Base-by-base conservation (phyloP, 805 yeast species). In the Starmerella stigmatis region DNA sequence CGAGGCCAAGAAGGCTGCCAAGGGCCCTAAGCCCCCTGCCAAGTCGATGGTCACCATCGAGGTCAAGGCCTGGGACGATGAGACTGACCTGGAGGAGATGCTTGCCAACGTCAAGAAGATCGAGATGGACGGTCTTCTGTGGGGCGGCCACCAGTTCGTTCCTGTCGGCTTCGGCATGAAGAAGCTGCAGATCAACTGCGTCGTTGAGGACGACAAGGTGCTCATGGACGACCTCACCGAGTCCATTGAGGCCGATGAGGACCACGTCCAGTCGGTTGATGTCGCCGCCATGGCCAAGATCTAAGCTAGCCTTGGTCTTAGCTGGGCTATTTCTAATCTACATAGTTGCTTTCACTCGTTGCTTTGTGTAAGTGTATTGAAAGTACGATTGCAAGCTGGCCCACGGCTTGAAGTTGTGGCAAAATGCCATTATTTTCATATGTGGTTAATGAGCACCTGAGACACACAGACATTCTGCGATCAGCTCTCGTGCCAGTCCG, bases 11-110 rank as follows among this genome's bases (percentile, higher is more conserved):
- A 92, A 92, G 81, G 95, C 95, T 59, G 80, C 89, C 60, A 83
- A 83, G 75, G 94, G 94, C 67, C 86, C 97, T 63, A 86, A 86
- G 79, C 86, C 97, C 64, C 96, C 95, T 71, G 96, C 98, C 66
- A 92, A 92, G 78, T 85, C 96, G 52, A 73, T 86, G 59, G 95
- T 92, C 64, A 89, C 99, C 64, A 66, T 92, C 62, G 98, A 92
- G 62, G 94, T 92, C 62, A 92, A 92, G 81, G 97, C 96, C 74
- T 92, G 99, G 99, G 98, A 92, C 72, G 98, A 92, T 65, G 97
- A 92, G 78, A 92, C 99, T 60, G 81, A 89, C 67, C 76, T 92
- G 67, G 94, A 92, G 54, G 81, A 80, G 70, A 66, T 92, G 73
- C 70, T 85, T 60, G 88, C 81, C 54, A 77, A 78, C 71, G 96